Evolutionary conservation across 176 grass and related monocot species (phyloP), one percentile per base, ranked within the genome.

Genomic region (Dendrocalamus sinicus): DNA sequence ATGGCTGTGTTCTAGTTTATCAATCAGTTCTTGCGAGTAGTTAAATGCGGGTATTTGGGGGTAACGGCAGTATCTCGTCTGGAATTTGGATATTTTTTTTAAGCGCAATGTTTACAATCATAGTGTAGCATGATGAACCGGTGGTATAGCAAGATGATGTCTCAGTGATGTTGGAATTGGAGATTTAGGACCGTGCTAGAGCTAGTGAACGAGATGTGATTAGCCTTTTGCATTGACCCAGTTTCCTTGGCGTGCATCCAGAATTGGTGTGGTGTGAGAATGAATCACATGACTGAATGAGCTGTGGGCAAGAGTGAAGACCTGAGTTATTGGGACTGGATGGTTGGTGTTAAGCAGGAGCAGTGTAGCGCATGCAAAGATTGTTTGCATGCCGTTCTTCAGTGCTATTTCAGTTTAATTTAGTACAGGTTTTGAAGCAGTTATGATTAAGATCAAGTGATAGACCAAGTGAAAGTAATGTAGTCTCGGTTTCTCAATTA

Each of bases 221-320:
- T 51, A 19, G 4, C 46, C 0, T 44, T 62, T 53, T 32, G 19
- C 65, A 47, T 40, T 19, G 47, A 19, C 13, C 17, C 41, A 43
- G 41, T 9, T 67, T 12, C 15, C 30, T 80, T 22, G 70, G 28
- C 7, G 12, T 22, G 4, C 69, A 47, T 57, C 60, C 28, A 55
- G 66, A 83, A 70, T 64, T 90, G 57, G 52, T 32, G 10, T 30
- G 66, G 5, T 79, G 57, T 72, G 39, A 64, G 13, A 60, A 76
- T 37, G 35, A 13, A 63, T 63, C 23, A 0, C 77, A 23, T 86
- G 54, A 6, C 9, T 17, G 17, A 12, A 20, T 77, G 78, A 82
- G 55, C 45, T 86, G 72, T 71, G 63, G 65, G 45, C 61, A 85
- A 51, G 77, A 53, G 63, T 67, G 78, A 44, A 61, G 51, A 75